phyloP scores from a whole-genome alignment of 108 stramenopile species.

The Asterionellopsis glacialis region DNA sequence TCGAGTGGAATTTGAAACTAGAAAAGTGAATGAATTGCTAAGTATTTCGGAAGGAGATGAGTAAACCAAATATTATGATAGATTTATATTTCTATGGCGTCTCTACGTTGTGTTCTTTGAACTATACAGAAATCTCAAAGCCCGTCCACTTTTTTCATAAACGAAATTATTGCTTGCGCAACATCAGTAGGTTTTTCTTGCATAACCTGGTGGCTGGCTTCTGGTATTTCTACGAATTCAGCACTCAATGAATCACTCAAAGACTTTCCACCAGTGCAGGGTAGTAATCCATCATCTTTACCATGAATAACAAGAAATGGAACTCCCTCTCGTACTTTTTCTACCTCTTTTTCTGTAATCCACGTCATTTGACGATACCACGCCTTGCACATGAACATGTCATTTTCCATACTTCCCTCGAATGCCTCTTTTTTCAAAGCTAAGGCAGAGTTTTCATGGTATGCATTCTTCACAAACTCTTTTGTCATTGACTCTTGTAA shows the following conservation, averaged over 20 bases:
- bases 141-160: neutral
- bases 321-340: neutral
- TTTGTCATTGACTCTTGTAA: conserved; percentile 14
- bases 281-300: conserved; percentile 12
- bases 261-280: conserved; percentile 3
- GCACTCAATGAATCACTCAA: conserved; percentile 2
- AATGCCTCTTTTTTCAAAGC: conserved; percentile 2
- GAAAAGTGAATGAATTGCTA: conserved; percentile 66
- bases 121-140: no score
- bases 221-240: neutral
- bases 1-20: conserved; percentile 72
- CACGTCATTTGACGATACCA: conserved; percentile 8
- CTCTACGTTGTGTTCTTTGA: no score
- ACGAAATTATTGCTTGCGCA: conserved; percentile 2
- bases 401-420: conserved; percentile 4
- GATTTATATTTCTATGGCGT: no score
- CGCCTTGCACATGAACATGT: conserved; percentile 11
- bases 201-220: conserved; percentile 21
- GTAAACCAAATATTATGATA: no score
- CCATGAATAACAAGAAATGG: conserved; percentile 17
- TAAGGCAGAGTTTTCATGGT: neutral
- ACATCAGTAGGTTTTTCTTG: conserved; percentile 14
- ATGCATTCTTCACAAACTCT: conserved; percentile 11
- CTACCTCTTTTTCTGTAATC: conserved; percentile 1
- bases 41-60: conserved; percentile 26